Base-by-base conservation (phyloP, 495 filamentous ascomycete species). In the Penicillium maclennaniae region DNA sequence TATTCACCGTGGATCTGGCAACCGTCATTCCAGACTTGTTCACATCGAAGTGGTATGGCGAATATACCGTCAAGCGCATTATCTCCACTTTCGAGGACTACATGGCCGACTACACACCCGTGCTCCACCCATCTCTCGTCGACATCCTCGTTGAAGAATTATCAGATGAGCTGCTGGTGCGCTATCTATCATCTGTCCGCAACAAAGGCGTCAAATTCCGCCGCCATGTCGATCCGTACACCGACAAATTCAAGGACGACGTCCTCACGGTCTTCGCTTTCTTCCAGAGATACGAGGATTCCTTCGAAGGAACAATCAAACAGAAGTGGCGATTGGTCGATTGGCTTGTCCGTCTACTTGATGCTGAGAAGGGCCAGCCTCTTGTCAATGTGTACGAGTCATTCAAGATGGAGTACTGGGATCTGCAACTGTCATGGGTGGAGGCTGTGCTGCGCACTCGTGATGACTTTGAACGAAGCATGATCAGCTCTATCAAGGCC, bases 341-440 rank as follows among this genome's bases (percentile, higher is more conserved):
- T 68, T 80, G 82, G 65, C 86, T 97, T 57, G 75, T 89, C 19
- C 77, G 79, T 6, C 69, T 99, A 54, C 75, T 99, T 12, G 81
- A 83, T 27, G 76, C 82, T 0, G 87, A 92, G 21, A 99, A 93
- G 73, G 73, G 71, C 0, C 75, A 82, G 6, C 69, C 68, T 15
- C 69, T 97, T 6, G 83, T 89, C 4, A 79, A 82, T 25, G 83
- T 88, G 7, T 97, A 96, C 45, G 89, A 87, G 58, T 72, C 75
- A 15, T 91, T 97, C 70, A 96, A 95, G 75, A 67, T 73, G 28
- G 78, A 83, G 51, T 96, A 96, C 65, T 97, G 92, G 92, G 93
- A 99, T 70, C 75, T 96, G 62, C 90, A 92, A 70, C 82, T 96
- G 46, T 85, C 83, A 25, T 99, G 93, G 93, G 91, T 97, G n/a